Evolutionary conservation across 148 eudicot species (phyloP).

Genomic region (Talinum fruticosum): DNA sequence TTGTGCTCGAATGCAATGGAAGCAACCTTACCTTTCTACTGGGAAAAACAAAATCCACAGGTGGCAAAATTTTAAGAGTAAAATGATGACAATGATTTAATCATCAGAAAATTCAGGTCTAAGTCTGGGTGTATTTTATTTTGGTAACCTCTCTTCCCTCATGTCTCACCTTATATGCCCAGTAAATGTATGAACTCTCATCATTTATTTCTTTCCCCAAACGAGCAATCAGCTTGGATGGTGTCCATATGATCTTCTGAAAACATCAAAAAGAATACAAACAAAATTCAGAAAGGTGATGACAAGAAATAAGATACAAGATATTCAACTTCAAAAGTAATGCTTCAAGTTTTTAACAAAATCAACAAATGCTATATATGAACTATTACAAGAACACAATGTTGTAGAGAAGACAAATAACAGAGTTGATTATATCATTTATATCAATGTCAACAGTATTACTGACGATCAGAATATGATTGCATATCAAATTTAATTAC

Average conservation of each 20-base stretch:
- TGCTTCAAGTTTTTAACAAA: not conserved
- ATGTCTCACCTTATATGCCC: slow-evolving; percentile 81
- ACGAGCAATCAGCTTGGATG: slow-evolving; percentile 87
- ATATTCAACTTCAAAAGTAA: not conserved
- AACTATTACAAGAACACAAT: not conserved
- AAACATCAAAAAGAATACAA: not conserved
- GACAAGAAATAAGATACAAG: not conserved
- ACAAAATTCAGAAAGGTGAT: not conserved
- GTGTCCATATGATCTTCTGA: slow-evolving; percentile 83
- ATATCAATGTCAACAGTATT: not conserved
- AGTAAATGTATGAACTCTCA: slow-evolving; percentile 84
- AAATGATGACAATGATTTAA: not conserved
- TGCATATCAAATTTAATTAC: not conserved
- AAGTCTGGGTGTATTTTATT: not conserved
- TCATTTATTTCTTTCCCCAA: slow-evolving; percentile 91
- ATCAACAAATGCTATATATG: not conserved
- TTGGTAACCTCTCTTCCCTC: not conserved
- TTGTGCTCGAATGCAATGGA: too few species aligned
- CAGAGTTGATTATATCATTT: not conserved
- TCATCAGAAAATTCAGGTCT: not conserved
- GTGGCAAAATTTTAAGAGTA: not conserved
- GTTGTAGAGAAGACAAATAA: not conserved
- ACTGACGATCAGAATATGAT: not conserved
- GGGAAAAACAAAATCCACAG: too few species aligned
- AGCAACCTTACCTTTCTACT: too few species aligned